These are phyloP conservation scores for Globisporangium megalacanthum DNA, from an alignment of 352 stramenopile genomes.

Conservation along the genomic window DNA sequence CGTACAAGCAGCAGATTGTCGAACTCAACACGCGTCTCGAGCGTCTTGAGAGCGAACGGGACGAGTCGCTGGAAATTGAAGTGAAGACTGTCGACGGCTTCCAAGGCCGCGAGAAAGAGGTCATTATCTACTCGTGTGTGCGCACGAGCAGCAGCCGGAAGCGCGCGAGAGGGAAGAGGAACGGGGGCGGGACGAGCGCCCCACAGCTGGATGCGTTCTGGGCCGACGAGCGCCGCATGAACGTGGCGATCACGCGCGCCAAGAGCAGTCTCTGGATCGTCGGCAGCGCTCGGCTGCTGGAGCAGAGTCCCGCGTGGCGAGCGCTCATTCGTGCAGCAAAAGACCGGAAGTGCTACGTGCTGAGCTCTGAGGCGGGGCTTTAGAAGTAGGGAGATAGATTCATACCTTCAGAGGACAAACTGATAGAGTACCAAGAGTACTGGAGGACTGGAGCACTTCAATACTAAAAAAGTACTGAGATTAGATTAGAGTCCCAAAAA, in stretches of 20 bases:
- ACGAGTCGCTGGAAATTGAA: constrained; percentile 58
- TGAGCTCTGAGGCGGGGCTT: constrained; percentile 18
- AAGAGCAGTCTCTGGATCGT: constrained; percentile 93
- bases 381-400: constrained; percentile 7
- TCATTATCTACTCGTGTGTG: constrained; percentile 97
- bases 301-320: constrained; percentile 62
- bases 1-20: constrained; percentile 97
- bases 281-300: constrained; percentile 64
- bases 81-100: constrained; percentile 98
- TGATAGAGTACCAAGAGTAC: too few species aligned
- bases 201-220: constrained; percentile 85
- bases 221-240: constrained; percentile 96
- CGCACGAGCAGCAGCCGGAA: constrained; percentile 84
- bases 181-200: constrained; percentile 10
- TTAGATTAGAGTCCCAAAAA: too few species aligned
- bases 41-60: constrained; percentile 42
- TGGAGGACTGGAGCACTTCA: too few species aligned
- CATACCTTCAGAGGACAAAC: background rate
- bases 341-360: constrained; percentile 39
- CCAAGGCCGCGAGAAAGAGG: constrained; percentile 96
- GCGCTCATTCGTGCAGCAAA: constrained; percentile 66
- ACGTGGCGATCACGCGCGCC: constrained; percentile 97
- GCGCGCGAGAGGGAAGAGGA: constrained; percentile 20
- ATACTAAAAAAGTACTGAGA: too few species aligned
- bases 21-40: constrained; percentile 82